Evolutionary conservation across 2,329 filamentous ascomycete species (phyloP).

Genomic region (Ceratocystis cubensis): DNA sequence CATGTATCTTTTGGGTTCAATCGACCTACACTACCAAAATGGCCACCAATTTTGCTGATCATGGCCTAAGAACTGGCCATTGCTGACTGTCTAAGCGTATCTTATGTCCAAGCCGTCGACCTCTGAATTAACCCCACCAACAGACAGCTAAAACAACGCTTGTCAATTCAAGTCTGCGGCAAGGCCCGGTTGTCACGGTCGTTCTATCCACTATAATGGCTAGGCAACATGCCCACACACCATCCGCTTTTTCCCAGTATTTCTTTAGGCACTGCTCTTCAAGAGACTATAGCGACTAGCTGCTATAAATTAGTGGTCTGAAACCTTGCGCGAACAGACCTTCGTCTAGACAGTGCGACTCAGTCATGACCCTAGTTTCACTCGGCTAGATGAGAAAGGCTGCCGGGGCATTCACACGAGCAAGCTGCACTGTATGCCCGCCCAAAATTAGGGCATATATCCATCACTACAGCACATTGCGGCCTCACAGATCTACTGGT

Average conservation of each 20-base stretch:
- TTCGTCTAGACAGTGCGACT: neutral
- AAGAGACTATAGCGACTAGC: neutral
- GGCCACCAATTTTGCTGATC: neutral
- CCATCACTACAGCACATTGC: neutral
- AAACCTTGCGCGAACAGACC: neutral
- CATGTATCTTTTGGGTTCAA: neutral
- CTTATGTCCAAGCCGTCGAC: neutral
- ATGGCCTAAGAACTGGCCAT: neutral
- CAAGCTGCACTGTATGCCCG: neutral
- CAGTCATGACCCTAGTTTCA: neutral
- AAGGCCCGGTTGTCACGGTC: conserved; percentile 7
- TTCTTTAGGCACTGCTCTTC: neutral
- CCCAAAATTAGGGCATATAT: neutral
- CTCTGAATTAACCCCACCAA: neutral
- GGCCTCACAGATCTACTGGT: neutral
- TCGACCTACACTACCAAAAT: neutral
- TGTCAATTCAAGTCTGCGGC: neutral
- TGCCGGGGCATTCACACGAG: neutral
- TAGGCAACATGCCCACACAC: neutral
- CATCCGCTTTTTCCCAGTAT: neutral
- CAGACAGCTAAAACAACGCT: neutral
- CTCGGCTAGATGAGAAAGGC: neutral
- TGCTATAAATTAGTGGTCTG: conserved; percentile 3
- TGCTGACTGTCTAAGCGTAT: neutral
- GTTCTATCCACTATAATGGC: neutral